These are phyloP conservation scores for Hygrophorus russula DNA, from an alignment of 768 basidiomycete genomes.

Conservation along the genomic window DNA sequence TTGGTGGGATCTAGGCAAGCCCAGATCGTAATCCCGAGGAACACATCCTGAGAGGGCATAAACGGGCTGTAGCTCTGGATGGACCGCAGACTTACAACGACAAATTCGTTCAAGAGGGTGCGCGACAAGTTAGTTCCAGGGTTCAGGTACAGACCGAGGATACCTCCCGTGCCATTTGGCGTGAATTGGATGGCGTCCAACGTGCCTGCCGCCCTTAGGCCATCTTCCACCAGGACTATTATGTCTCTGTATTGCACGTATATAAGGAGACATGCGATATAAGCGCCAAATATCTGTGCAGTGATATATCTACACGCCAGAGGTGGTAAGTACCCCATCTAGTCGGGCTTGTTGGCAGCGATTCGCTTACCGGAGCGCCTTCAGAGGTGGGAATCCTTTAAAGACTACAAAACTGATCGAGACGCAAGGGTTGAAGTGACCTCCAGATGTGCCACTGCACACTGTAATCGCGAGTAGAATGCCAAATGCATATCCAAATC, in stretches of 20 bases:
- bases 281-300: conserved; percentile 56
- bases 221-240: conserved; percentile 26
- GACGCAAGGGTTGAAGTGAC: conserved; percentile 58
- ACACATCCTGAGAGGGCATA: conserved; percentile 24
- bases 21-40: conserved; percentile 43
- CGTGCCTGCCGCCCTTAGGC: conserved; percentile 14
- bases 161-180: conserved; percentile 36
- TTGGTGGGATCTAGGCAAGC: conserved; percentile 48
- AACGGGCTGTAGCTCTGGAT: background rate
- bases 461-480: conserved; percentile 47
- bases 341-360: background rate
- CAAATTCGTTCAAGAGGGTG: conserved; percentile 45
- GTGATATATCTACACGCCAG: conserved; percentile 40
- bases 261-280: conserved; percentile 46
- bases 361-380: conserved; percentile 35
- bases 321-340: background rate
- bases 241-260: conserved; percentile 52
- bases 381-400: conserved; percentile 41
- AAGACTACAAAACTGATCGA: conserved; percentile 41
- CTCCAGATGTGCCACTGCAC: conserved; percentile 42
- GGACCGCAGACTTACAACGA: conserved; percentile 28
- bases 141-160: conserved; percentile 35
- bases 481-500: conserved; percentile 46
- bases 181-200: conserved; percentile 21
- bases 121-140: conserved; percentile 33